Percentiles rank a stretch among this genome's conserved stretches.
Evolutionary conservation across 2,329 filamentous ascomycete species (phyloP).

Genomic region (Dichotomopilus funicola): DNA sequence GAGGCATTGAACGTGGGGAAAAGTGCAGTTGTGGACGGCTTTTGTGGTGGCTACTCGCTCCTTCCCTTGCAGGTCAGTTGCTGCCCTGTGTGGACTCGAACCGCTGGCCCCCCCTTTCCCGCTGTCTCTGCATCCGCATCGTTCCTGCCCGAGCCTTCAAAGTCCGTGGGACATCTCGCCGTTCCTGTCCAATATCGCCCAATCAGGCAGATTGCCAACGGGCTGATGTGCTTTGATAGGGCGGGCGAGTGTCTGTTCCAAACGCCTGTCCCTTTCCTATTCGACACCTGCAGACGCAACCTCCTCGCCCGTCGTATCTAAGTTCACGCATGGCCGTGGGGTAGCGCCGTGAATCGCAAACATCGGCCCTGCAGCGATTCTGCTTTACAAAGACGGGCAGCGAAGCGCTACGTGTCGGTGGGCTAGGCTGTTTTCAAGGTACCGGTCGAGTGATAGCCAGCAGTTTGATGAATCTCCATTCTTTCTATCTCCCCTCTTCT

Average conservation of each 20-base stretch:
- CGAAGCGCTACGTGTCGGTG: constrained; percentile 10
- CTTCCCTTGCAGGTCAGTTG: no score
- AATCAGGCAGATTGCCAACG: no score
- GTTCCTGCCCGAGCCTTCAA: constrained; percentile 6
- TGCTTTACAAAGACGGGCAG: constrained; percentile 1
- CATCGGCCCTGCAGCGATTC: neutral
- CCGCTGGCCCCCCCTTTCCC: neutral
- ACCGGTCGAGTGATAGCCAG: no score
- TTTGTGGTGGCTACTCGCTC: no score
- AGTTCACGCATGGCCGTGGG: constrained; percentile 1
- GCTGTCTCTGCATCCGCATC: neutral
- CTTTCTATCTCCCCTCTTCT: no score
- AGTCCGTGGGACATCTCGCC: neutral
- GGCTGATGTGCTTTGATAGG: no score
- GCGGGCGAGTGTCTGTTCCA: no score
- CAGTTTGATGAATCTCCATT: no score
- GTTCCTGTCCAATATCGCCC: no score
- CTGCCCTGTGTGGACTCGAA: no score
- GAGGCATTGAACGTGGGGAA: constrained; percentile 15
- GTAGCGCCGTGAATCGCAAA: neutral
- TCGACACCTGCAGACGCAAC: no score
- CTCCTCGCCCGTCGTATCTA: neutral
- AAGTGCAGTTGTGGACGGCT: constrained; percentile 4
- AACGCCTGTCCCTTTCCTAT: no score
- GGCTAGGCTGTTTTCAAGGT: neutral